Evolutionary conservation across 2,329 filamentous ascomycete species (phyloP), one percentile per base, ranked within the genome.

Genomic region (Aspergillus sp.): DNA sequence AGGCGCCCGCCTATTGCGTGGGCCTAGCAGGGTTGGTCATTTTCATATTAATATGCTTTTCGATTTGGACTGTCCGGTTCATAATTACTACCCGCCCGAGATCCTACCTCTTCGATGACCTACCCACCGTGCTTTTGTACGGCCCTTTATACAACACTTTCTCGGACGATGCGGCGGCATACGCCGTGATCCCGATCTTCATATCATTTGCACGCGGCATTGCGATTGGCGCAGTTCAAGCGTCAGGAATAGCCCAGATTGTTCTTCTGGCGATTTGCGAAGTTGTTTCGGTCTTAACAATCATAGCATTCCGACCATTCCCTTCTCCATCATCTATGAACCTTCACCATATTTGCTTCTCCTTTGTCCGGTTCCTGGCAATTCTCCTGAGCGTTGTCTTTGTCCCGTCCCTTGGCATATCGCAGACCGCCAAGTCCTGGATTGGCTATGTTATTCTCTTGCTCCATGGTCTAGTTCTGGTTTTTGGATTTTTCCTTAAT

Each of bases 101-200:
- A 60, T 89, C 91, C 2, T 89, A 91, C 64, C 82, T 99, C 9
- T 99, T 97, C 72, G 95, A 99, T 74, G 92, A 98, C 68, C 81
- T 99, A 49, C 87, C 91, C 6, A 97, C 91, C 0, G 87, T 98
- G 8, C 81, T 99, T 2, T 83, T 91, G 1, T 98, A 96, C 67
- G 95, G 95, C 0, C 91, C 95, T 5, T 80, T 99, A 7, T 99
- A 99, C 76, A 99, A 99, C 76, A 99, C 95, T 0, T 98, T 96
- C 73, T 95, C 90, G 22, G 95, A 99, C 72, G 90, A 93, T 71
- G 91, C 92, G 0, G 91, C 93, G 7, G 87, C 91, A 0, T 99
- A 96, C 73, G 92, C 93, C 6, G 82, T 96, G 42, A 87, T 97
- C 19, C 93, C 93, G 1, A 86, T 96, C 15, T 79, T 96, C 34